A percentile compares a stretch with the other conserved stretches of the same genome.
Evolutionary conservation across 1,139 yeast species (phyloP).

Genomic region (Maudiozyma humilis): DNA sequence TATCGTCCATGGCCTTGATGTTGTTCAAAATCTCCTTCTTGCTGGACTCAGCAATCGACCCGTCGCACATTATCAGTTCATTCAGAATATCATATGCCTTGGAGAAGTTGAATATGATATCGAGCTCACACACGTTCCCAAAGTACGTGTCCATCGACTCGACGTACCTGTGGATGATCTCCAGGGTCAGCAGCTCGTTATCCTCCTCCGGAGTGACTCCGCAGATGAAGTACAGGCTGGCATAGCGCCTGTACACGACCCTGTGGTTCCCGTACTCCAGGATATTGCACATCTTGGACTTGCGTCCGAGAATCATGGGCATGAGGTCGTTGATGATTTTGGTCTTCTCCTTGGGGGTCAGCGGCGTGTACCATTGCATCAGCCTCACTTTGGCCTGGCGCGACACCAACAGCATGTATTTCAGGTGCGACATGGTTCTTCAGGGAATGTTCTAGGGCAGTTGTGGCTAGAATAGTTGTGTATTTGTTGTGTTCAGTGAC

Average conservation of each 20-base stretch:
- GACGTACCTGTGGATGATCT: conserved; percentile 84
- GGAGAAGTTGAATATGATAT: conserved; percentile 88
- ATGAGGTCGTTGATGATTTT: conserved; percentile 80
- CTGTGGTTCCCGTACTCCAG: conserved; percentile 84
- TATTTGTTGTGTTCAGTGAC: too few species aligned
- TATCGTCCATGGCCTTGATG: conserved; percentile 71
- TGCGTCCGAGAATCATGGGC: conserved; percentile 71
- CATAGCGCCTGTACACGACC: conserved; percentile 84
- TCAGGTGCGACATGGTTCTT: conserved; percentile 59
- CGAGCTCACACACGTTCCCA: conserved; percentile 93
- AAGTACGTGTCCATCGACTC: conserved; percentile 94
- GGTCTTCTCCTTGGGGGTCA: conserved; percentile 73
- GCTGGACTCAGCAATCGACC: conserved; percentile 77
- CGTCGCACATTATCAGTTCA: conserved; percentile 73
- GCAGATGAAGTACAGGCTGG: conserved; percentile 80
- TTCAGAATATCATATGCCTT: conserved; percentile 89
- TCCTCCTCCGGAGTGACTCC: conserved; percentile 60
- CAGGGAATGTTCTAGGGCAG: not conserved
- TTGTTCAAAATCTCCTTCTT: conserved; percentile 69
- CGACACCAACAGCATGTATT: conserved; percentile 71
- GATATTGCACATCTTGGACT: conserved; percentile 94
- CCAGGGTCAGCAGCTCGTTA: conserved; percentile 79
- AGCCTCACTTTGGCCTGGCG: conserved; percentile 93
- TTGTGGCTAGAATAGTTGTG: too few species aligned
- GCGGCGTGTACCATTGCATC: conserved; percentile 85